These are phyloP conservation scores for Amphibolis antarctica DNA, from an alignment of 106 monocot genomes.

Conservation along the genomic window DNA sequence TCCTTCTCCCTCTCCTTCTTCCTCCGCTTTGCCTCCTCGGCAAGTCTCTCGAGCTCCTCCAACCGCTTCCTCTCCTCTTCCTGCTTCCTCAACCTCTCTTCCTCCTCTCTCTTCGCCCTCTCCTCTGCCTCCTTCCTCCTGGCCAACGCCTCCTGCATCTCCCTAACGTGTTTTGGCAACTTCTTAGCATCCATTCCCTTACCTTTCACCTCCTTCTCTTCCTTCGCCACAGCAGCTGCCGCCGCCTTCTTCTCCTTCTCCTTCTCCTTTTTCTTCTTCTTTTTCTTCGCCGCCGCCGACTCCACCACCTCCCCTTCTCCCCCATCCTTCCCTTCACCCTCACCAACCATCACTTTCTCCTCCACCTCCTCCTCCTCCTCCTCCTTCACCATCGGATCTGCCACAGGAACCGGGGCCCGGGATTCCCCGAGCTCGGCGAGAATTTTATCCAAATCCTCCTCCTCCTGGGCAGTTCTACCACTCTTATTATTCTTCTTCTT, in stretches of 20 bases:
- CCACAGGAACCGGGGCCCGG: background rate
- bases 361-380: conserved; percentile 4
- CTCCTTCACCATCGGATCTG: conserved; percentile 2
- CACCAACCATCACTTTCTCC: conserved; percentile 14
- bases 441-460: conserved; percentile 58
- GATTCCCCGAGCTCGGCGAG: conserved; percentile 41
- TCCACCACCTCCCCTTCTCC: conserved; percentile 41
- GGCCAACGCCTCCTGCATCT: conserved; percentile 89
- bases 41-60: conserved; percentile 67
- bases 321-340: conserved; percentile 42
- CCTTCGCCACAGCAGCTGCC: conserved; percentile 13
- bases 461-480: conserved; percentile 46
- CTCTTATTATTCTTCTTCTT: conserved; percentile 63
- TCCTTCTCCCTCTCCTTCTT: conserved; percentile 98
- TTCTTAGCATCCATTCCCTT: conserved; percentile 48
- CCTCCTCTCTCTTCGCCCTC: conserved; percentile 72
- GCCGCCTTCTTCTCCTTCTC: conserved; percentile 30
- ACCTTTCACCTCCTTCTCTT: conserved; percentile 44
- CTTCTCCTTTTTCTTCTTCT: conserved; percentile 65
- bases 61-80: conserved; percentile 62
- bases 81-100: conserved; percentile 72
- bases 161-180: conserved; percentile 69
- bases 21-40: conserved; percentile 71
- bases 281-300: conserved; percentile 78
- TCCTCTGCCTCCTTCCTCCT: conserved; percentile 73